Evolutionary conservation across 2,329 filamentous ascomycete species (phyloP).

Genomic region (Aspergillus neoniger): DNA sequence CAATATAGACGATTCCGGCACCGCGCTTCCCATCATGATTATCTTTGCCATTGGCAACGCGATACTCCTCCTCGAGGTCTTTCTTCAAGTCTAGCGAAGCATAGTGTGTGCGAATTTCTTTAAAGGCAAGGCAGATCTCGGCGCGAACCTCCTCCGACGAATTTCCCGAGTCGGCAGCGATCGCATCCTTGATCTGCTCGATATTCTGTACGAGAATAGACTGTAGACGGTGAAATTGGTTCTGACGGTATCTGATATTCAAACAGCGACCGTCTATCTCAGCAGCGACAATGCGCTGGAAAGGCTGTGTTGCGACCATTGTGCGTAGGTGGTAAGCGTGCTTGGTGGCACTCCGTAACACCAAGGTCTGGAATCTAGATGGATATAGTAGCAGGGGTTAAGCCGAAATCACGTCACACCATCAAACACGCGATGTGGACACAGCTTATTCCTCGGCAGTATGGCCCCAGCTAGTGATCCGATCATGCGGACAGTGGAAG

Average conservation of each 20-base stretch:
- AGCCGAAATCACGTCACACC: background rate
- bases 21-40: conserved; percentile 17
- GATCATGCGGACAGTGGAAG: background rate
- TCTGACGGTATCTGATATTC: conserved; percentile 42
- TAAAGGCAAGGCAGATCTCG: conserved; percentile 29
- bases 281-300: conserved; percentile 35
- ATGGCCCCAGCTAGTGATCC: background rate
- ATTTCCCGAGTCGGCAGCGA: conserved; percentile 33
- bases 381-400: background rate
- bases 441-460: background rate
- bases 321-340: background rate
- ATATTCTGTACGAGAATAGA: conserved; percentile 30
- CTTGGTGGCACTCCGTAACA: background rate
- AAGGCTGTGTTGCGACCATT: conserved; percentile 18
- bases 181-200: conserved; percentile 33
- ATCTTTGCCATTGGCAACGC: conserved; percentile 25
- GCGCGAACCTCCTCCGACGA: conserved; percentile 36
- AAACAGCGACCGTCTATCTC: conserved; percentile 43
- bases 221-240: conserved; percentile 43
- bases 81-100: conserved; percentile 18
- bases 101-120: conserved; percentile 31
- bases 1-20: conserved; percentile 47
- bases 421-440: background rate
- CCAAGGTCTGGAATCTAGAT: background rate
- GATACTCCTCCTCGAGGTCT: conserved; percentile 24